These are phyloP conservation scores for Irpex rosettiformis DNA, from an alignment of 1,284 basidiomycete genomes.

Conservation along the genomic window DNA sequence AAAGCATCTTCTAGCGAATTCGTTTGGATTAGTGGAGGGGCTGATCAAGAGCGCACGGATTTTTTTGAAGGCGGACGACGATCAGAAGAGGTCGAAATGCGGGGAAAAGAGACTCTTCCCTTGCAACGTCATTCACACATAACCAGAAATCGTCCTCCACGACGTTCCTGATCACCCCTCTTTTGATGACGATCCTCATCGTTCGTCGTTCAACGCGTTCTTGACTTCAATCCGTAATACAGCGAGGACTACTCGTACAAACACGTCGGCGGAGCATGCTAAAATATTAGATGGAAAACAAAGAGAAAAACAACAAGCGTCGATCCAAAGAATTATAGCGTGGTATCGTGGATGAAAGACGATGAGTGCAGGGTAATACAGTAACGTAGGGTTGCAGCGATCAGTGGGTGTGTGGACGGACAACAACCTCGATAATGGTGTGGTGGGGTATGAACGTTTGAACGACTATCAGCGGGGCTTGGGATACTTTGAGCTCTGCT, in stretches of 20 bases:
- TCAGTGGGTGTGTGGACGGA: background rate
- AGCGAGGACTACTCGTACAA: background rate
- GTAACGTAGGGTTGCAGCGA: background rate
- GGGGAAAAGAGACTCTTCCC: background rate
- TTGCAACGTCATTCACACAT: background rate
- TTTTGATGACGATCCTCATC: background rate
- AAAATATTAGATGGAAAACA: background rate
- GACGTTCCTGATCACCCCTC: background rate
- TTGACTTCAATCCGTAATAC: background rate
- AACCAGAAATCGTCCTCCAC: background rate
- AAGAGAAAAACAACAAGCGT: background rate
- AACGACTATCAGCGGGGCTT: constrained; percentile 5
- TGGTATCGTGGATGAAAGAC: constrained; percentile 5
- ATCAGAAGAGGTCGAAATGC: background rate
- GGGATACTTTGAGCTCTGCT: background rate
- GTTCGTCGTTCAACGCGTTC: background rate
- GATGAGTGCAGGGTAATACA: background rate
- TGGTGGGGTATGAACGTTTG: constrained; percentile 7
- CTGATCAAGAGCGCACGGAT: constrained; percentile 3
- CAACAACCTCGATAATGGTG: background rate
- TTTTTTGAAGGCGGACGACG: background rate
- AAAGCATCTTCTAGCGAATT: background rate
- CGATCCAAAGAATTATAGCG: constrained; percentile 3
- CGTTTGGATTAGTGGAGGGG: too few species aligned
- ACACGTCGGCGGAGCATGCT: background rate